These are phyloP conservation scores for Cryphonectria carpinicola DNA, from an alignment of 2,329 filamentous ascomycete species.

Conservation along the genomic window DNA sequence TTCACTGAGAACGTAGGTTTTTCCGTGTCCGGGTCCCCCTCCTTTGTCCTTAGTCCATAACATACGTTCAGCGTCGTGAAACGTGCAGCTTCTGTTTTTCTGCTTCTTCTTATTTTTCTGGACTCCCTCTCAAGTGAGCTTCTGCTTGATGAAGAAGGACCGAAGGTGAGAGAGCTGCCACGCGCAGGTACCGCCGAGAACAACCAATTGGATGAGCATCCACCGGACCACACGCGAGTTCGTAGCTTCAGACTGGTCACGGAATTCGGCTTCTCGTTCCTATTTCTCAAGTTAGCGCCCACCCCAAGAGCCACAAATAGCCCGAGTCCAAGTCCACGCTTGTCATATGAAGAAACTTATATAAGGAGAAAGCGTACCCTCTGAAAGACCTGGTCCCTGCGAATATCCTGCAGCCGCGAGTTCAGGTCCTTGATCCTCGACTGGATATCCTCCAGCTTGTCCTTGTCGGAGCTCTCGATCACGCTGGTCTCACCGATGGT, in stretches of 20 bases:
- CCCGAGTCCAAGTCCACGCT: not conserved
- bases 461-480: constrained; percentile 92
- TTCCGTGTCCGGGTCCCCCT: constrained; percentile 10
- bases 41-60: constrained; percentile 10
- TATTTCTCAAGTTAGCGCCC: constrained; percentile 41
- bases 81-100: not conserved
- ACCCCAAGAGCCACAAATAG: not conserved
- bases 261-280: constrained; percentile 97
- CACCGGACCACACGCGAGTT: constrained; percentile 91
- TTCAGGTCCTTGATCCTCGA: constrained; percentile 90
- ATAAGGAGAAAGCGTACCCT: constrained; percentile 61
- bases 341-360: not conserved
- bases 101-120: too few relatives aligned
- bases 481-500: constrained; percentile 92
- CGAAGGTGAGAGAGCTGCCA: constrained; percentile 97
- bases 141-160: constrained; percentile 99
- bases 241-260: constrained; percentile 93
- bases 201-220: constrained; percentile 86
- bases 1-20: constrained; percentile 22
- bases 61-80: constrained; percentile 21
- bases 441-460: constrained; percentile 87
- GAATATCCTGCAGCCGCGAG: constrained; percentile 81
- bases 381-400: constrained; percentile 95
- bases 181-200: constrained; percentile 85
- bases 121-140: constrained; percentile 71